Conservation (phyloP, 768 basidiomycete species). For the Pisolithus tinctorius region DNA sequence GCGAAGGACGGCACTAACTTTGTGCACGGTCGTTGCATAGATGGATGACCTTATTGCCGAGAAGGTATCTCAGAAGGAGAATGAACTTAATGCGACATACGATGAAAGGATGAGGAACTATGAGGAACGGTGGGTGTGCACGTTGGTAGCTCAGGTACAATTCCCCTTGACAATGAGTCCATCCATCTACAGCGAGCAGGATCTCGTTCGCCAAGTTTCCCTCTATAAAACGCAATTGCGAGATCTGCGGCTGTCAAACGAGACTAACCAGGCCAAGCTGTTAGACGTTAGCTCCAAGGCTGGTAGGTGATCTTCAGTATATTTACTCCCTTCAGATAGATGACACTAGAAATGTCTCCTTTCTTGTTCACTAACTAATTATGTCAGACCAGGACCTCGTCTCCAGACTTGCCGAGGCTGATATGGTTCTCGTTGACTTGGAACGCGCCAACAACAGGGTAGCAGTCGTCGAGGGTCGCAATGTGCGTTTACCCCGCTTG, state of each 20-base stretch:
- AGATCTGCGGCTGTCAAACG: slow-evolving; percentile 86
- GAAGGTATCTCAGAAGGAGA: slow-evolving; percentile 87
- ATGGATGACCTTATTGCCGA: slow-evolving; percentile 95
- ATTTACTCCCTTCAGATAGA: not conserved
- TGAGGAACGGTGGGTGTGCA: slow-evolving; percentile 71
- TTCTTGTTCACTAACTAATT: not conserved
- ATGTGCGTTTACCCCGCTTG: slow-evolving; percentile 42
- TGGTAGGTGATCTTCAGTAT: slow-evolving; percentile 39
- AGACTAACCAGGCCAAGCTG: slow-evolving; percentile 87
- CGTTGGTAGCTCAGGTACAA: not conserved
- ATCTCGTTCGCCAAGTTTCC: slow-evolving; percentile 86
- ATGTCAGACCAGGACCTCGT: slow-evolving; percentile 82
- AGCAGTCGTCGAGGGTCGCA: slow-evolving; percentile 86
- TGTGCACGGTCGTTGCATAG: slow-evolving; percentile 32
- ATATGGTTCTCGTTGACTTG: slow-evolving; percentile 91
- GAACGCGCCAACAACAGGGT: slow-evolving; percentile 94
- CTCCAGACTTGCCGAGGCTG: slow-evolving; percentile 85
- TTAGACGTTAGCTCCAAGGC: slow-evolving; percentile 88
- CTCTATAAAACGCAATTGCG: slow-evolving; percentile 83
- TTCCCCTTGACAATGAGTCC: not conserved
- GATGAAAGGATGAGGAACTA: slow-evolving; percentile 96
- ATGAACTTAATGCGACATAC: slow-evolving; percentile 93
- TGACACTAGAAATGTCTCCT: too few species aligned
- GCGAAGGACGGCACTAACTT: slow-evolving; percentile 5
- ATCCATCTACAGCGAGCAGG: slow-evolving; percentile 66